These are phyloP conservation scores for Nymphaea thermarum DNA, from an alignment of 164 flowering plant species.

Conservation along the genomic window DNA sequence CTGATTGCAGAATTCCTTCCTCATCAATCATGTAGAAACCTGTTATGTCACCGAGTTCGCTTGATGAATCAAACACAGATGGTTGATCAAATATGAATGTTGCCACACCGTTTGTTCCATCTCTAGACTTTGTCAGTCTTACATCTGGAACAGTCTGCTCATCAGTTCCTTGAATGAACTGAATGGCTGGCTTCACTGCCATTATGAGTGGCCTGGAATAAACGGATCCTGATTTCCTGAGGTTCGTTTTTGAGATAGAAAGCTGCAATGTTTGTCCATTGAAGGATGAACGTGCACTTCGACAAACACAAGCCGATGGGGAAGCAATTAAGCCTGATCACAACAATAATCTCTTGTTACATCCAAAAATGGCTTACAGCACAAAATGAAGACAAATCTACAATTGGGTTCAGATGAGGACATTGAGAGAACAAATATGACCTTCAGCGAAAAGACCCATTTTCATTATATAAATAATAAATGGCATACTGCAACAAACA, in stretches of 20 bases:
- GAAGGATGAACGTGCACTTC: conserved; percentile 42
- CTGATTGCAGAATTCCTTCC: conserved; percentile 82
- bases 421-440: no score
- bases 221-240: conserved; percentile 11
- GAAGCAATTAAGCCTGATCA: neutral
- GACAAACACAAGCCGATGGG: conserved; percentile 12
- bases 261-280: conserved; percentile 37
- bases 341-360: no score
- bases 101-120: conserved; percentile 94
- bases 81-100: conserved; percentile 72
- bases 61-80: conserved; percentile 83
- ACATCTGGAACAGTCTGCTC: conserved; percentile 89
- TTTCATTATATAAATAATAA: no score
- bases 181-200: conserved; percentile 82
- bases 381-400: no score
- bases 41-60: conserved; percentile 88
- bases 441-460: no score
- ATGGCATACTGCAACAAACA: no score
- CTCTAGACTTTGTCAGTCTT: conserved; percentile 77
- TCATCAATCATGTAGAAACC: conserved; percentile 98
- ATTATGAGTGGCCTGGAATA: conserved; percentile 20
- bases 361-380: no score
- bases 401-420: no score
- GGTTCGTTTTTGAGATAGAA: conserved; percentile 11
- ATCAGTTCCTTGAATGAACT: conserved; percentile 90